Conservation (phyloP, 352 stramenopile species). For the Phytophthora vignae region DNA sequence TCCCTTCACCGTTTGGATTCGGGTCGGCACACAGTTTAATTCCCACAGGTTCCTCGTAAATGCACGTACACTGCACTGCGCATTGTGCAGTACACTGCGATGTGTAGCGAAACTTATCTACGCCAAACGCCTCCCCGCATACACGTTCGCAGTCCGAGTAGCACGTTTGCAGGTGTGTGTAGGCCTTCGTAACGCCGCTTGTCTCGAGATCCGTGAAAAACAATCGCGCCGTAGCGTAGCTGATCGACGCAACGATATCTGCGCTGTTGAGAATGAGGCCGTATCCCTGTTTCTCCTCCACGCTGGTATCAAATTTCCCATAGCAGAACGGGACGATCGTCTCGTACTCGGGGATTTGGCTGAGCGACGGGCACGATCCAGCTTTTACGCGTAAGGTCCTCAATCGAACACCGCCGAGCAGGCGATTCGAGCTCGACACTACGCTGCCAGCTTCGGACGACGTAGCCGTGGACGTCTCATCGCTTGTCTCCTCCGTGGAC, state of each 20-base stretch:
- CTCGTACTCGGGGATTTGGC: constrained; percentile 69
- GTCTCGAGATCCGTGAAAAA: constrained; percentile 53
- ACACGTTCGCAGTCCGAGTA: constrained; percentile 53
- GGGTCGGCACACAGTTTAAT: constrained; percentile 57
- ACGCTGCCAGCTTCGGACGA: constrained; percentile 28
- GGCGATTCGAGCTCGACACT: constrained; percentile 58
- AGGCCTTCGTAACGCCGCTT: constrained; percentile 45
- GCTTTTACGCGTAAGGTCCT: constrained; percentile 63
- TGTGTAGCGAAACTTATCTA: constrained; percentile 64
- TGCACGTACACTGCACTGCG: constrained; percentile 67
- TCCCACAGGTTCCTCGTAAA: constrained; percentile 66
- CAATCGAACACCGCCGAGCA: constrained; percentile 63
- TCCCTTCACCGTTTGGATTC: constrained; percentile 54
- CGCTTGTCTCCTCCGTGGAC: constrained; percentile 14
- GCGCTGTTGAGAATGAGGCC: constrained; percentile 71
- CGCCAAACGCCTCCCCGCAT: constrained; percentile 61
- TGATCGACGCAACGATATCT: constrained; percentile 47
- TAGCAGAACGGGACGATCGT: constrained; percentile 72
- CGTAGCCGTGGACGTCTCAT: constrained; percentile 9
- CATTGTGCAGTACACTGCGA: constrained; percentile 53
- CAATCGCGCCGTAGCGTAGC: constrained; percentile 51
- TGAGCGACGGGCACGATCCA: constrained; percentile 57
- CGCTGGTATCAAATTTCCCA: constrained; percentile 41
- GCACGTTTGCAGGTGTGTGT: constrained; percentile 63
- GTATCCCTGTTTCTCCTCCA: constrained; percentile 58